Conservation (phyloP, 1,284 basidiomycete species). For the Caloboletus inedulis region DNA sequence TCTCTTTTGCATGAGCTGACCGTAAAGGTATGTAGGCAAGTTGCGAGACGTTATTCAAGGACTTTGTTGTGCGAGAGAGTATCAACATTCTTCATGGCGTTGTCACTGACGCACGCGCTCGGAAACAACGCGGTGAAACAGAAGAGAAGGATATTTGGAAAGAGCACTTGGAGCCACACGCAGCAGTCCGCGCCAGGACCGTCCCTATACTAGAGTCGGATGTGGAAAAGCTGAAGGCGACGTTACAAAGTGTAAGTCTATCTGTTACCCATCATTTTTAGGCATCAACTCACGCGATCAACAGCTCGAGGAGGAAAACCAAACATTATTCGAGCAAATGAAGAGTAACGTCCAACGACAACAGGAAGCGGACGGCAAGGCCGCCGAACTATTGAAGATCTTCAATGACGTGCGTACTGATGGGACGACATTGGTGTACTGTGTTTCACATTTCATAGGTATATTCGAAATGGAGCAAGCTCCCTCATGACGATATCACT, state of each 20-base stretch:
- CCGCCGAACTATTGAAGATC: constrained; percentile 46
- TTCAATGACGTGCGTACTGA: constrained; percentile 48
- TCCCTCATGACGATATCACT: constrained; percentile 60
- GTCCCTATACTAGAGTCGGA: constrained; percentile 58
- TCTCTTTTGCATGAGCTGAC: constrained; percentile 1
- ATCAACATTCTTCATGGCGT: constrained; percentile 67
- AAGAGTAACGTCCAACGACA: constrained; percentile 46
- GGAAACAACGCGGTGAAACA: constrained; percentile 47
- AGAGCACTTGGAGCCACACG: constrained; percentile 55
- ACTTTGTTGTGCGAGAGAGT: constrained; percentile 62
- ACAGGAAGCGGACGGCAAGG: constrained; percentile 46
- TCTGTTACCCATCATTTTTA: background rate
- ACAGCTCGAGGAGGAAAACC: constrained; percentile 58
- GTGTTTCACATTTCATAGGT: constrained; percentile 38
- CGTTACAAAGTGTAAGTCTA: constrained; percentile 47
- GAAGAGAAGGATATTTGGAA: constrained; percentile 57
- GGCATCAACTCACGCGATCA: background rate
- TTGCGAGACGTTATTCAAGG: constrained; percentile 56
- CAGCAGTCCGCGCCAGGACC: constrained; percentile 59
- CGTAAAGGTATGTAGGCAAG: constrained; percentile 17
- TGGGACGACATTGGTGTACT: background rate
- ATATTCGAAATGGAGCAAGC: constrained; percentile 49
- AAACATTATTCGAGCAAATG: constrained; percentile 44
- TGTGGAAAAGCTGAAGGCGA: constrained; percentile 46
- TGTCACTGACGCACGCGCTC: constrained; percentile 65